phyloP scores from a whole-genome alignment of 1,284 basidiomycete genomes.

The Trametes hirsuta region DNA sequence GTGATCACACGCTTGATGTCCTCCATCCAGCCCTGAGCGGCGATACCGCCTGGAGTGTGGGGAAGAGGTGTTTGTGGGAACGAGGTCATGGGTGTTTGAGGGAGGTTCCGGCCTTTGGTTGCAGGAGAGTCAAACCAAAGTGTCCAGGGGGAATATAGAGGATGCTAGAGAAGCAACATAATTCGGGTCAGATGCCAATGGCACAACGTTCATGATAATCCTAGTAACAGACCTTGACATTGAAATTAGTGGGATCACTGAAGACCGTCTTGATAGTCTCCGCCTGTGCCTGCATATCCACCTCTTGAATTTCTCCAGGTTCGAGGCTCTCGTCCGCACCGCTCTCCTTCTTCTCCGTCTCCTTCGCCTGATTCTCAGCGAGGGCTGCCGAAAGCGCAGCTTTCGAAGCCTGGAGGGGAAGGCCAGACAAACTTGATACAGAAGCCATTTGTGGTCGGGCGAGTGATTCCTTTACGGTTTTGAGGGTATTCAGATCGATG shows the following conservation, averaged over 20 bases:
- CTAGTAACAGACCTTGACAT: slow-evolving; percentile 73
- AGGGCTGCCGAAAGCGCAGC: slow-evolving; percentile 73
- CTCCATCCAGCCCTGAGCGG: slow-evolving; percentile 92
- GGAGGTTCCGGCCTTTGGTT: slow-evolving; percentile 85
- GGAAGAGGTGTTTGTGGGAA: slow-evolving; percentile 76
- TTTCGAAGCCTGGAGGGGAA: slow-evolving; percentile 73
- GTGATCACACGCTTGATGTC: slow-evolving; percentile 93
- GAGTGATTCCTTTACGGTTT: not conserved
- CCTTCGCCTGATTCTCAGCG: slow-evolving; percentile 48
- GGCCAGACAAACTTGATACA: slow-evolving; percentile 53
- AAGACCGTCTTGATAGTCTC: slow-evolving; percentile 88
- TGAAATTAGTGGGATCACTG: slow-evolving; percentile 87
- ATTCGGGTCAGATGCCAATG: not conserved
- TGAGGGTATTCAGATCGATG: slow-evolving; percentile 16
- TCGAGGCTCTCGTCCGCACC: slow-evolving; percentile 47
- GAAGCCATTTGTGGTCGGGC: slow-evolving; percentile 29
- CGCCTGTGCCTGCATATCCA: slow-evolving; percentile 81
- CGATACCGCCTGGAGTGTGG: slow-evolving; percentile 62
- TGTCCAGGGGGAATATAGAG: slow-evolving; percentile 93
- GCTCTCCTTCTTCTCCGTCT: slow-evolving; percentile 33
- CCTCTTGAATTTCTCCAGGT: slow-evolving; percentile 77
- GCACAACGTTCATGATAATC: too few relatives aligned
- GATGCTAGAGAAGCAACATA: slow-evolving; percentile 59
- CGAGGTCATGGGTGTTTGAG: slow-evolving; percentile 81
- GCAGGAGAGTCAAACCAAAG: slow-evolving; percentile 96